Evolutionary conservation across 2,329 filamentous ascomycete species (phyloP), one percentile per base, ranked within the genome.

Genomic region (Trichoderma atroviride): DNA sequence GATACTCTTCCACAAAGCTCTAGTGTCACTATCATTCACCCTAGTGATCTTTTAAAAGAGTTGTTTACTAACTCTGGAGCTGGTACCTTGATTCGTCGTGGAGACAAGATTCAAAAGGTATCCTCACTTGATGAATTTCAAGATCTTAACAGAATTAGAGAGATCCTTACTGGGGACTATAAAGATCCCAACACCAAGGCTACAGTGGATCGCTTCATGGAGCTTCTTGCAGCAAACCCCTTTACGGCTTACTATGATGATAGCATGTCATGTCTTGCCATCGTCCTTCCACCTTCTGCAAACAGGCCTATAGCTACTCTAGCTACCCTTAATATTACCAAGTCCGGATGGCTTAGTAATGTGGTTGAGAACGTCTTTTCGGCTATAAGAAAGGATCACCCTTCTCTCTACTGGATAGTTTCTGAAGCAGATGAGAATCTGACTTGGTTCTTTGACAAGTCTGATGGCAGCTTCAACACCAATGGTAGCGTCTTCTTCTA

Each of bases 191-290:
- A 53, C 27, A 53, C 50, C 24, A 53, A 27, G 50, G 50, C 24
- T 53, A 53, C 50, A 29, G 50, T 53, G 27, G 50, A 58, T 58
- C 33, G 56, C 16, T 37, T 58, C 40, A 58, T 40, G 10, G 33
- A 58, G n/a, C 14, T 40, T 5, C 56, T 58, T 35, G 19, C 27
- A 31, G 56, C 1, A 33, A 58, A 58, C 27, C 27, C 27, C n/a
- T 58, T 58, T 40, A 58, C 33, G 27, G 56, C 56, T 58, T 58
- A 58, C 27, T 58, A 58, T 40, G 56, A 58, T 40, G 56, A 58
- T 27, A n/a, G 27, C 19, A 58, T 58, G 56, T 31, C 27, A n/a
- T 58, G 56, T 58, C 33, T 58, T 33, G 56, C 56, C 6, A 58
- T 58, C 7, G 27, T 58, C 50, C 50, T 53, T 35, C 33, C 35